Percentiles rank a stretch among this genome's conserved stretches.
Evolutionary conservation across 2,329 filamentous ascomycete genomes (phyloP).

Genomic region (Paracoccidioides lutzii): DNA sequence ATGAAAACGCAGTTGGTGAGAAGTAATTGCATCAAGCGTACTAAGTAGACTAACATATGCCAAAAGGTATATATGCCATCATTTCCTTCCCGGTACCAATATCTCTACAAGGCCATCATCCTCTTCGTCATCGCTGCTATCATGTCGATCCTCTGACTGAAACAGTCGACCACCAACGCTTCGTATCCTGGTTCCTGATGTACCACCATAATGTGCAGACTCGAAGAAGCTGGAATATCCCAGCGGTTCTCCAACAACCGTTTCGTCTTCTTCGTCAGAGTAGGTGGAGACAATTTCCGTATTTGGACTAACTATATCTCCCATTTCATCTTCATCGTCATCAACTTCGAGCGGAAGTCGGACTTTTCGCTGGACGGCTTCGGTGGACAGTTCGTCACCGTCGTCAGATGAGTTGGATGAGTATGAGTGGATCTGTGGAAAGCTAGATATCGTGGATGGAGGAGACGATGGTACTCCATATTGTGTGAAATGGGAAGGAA

Average conservation of each 20-base stretch:
- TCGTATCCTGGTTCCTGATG: constrained; percentile 9
- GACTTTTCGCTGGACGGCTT: constrained; percentile 29
- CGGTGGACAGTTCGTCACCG: constrained; percentile 14
- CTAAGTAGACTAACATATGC: neutral
- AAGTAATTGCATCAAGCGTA: neutral
- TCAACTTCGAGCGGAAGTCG: constrained; percentile 47
- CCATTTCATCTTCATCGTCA: constrained; percentile 38
- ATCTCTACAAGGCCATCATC: constrained; percentile 36
- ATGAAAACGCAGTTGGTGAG: neutral
- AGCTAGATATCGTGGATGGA: constrained; percentile 26
- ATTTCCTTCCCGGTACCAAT: constrained; percentile 29
- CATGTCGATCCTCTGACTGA: constrained; percentile 25
- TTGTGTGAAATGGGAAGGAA: neutral
- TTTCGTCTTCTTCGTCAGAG: constrained; percentile 41
- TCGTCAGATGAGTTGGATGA: constrained; percentile 32
- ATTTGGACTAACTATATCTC: constrained; percentile 34
- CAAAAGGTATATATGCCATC: neutral
- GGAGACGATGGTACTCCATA: constrained; percentile 15
- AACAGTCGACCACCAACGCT: constrained; percentile 12
- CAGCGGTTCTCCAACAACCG: constrained; percentile 49
- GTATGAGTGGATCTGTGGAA: constrained; percentile 28
- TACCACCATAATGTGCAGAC: constrained; percentile 6
- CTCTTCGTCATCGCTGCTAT: constrained; percentile 30
- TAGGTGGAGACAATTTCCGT: constrained; percentile 32
- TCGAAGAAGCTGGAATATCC: constrained; percentile 56